phyloP scores from a whole-genome alignment of 2,329 filamentous ascomycete species.

The Penicillium sp. region DNA sequence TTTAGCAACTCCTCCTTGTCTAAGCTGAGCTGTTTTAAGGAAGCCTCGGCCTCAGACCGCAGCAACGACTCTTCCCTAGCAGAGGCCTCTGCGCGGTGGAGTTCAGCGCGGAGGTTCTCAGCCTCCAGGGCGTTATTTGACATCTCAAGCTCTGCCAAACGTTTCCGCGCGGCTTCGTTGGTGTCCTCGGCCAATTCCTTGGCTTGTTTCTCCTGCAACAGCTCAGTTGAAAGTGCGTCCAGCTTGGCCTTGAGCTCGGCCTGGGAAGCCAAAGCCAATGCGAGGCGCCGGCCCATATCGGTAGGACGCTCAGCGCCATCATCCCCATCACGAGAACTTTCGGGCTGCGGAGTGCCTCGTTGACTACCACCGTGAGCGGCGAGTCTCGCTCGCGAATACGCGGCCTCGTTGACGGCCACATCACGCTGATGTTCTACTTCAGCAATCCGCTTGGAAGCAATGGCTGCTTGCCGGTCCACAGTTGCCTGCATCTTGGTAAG shows the following conservation, averaged over 20 bases:
- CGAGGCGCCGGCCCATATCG: slow-evolving; percentile 77
- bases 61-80: slow-evolving; percentile 76
- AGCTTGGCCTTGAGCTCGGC: slow-evolving; percentile 74
- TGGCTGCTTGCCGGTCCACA: slow-evolving; percentile 79
- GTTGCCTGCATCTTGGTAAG: slow-evolving; percentile 83
- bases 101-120: slow-evolving; percentile 76
- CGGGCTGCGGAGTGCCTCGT: slow-evolving; percentile 52
- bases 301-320: slow-evolving; percentile 55
- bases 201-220: slow-evolving; percentile 75
- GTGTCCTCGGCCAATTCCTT: slow-evolving; percentile 86
- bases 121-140: slow-evolving; percentile 81
- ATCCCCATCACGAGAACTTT: slow-evolving; percentile 55
- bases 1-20: slow-evolving; percentile 74
- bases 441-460: slow-evolving; percentile 83
- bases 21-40: slow-evolving; percentile 70
- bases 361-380: slow-evolving; percentile 73
- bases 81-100: slow-evolving; percentile 73
- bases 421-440: slow-evolving; percentile 94
- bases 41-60: slow-evolving; percentile 69
- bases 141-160: slow-evolving; percentile 75
- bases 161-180: slow-evolving; percentile 71
- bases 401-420: slow-evolving; percentile 86
- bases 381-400: slow-evolving; percentile 89
- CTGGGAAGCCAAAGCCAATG: slow-evolving; percentile 72
- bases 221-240: slow-evolving; percentile 63